Evolutionary conservation across 2,329 filamentous ascomycete species (phyloP).

Genomic region (Aspergillus aculeatus): DNA sequence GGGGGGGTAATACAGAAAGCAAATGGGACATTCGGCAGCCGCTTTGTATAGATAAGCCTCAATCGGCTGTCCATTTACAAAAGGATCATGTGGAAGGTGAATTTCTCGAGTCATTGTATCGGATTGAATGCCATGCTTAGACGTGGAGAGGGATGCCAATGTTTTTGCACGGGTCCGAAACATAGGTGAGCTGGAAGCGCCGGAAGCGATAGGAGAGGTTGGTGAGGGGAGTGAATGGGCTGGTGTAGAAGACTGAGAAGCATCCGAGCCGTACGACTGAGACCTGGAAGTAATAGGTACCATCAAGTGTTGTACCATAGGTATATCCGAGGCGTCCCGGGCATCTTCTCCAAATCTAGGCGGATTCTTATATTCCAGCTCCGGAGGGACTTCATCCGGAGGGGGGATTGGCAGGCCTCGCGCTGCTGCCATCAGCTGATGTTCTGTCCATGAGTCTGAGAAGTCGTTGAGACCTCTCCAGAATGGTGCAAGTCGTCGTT

Average conservation of each 20-base stretch:
- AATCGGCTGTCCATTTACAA: conserved; percentile 89
- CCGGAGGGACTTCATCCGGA: conserved; percentile 76
- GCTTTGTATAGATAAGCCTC: conserved; percentile 95
- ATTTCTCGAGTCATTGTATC: conserved; percentile 76
- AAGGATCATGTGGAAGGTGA: conserved; percentile 76
- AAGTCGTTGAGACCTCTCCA: conserved; percentile 93
- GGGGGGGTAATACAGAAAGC: conserved; percentile 92
- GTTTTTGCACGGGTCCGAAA: conserved; percentile 88
- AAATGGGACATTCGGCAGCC: conserved; percentile 87
- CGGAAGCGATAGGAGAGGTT: conserved; percentile 53
- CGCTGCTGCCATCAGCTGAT: conserved; percentile 89
- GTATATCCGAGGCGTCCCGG: conserved; percentile 52
- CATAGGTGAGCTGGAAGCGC: conserved; percentile 53
- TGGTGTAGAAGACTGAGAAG: conserved; percentile 61
- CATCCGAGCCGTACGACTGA: conserved; percentile 75
- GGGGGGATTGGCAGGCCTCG: conserved; percentile 80
- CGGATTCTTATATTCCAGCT: conserved; percentile 58
- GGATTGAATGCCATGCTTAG: conserved; percentile 68
- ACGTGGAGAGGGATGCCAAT: conserved; percentile 74
- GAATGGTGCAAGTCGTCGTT: conserved; percentile 87
- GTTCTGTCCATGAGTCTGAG: conserved; percentile 83
- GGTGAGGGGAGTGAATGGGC: conserved; percentile 62
- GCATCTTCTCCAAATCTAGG: conserved; percentile 43
- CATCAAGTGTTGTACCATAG: conserved; percentile 68
- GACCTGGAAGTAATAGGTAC: conserved; percentile 77